These are phyloP conservation scores for Lipomyces kockii DNA, from an alignment of 805 yeast species.

Conservation along the genomic window DNA sequence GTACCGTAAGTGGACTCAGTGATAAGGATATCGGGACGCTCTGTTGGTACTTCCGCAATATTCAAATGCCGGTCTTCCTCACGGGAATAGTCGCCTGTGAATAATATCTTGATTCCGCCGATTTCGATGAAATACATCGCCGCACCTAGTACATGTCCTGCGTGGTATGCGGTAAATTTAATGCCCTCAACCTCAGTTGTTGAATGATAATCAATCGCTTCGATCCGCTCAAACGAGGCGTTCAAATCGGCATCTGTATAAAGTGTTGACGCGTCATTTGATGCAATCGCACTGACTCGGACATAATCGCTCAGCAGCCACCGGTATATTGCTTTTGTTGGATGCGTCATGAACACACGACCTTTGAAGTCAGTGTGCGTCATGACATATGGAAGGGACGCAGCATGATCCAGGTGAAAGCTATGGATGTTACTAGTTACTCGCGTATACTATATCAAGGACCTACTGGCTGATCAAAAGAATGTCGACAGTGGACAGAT, in stretches of 20 bases:
- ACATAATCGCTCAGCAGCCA: conserved; percentile 96
- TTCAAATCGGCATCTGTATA: conserved; percentile 90
- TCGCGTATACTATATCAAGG: neutral
- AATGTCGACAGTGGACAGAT: conserved; percentile 82
- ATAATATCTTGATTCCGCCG: conserved; percentile 84
- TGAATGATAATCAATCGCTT: conserved; percentile 93
- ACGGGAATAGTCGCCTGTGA: conserved; percentile 96
- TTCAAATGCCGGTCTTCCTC: conserved; percentile 95
- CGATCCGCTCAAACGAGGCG: conserved; percentile 85
- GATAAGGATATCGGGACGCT: conserved; percentile 83
- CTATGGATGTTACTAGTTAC: conserved; percentile 18
- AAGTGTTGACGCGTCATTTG: conserved; percentile 48
- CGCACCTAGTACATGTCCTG: conserved; percentile 99
- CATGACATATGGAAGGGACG: conserved; percentile 96
- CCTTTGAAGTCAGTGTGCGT: conserved; percentile 94
- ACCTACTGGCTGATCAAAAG: conserved; percentile 75
- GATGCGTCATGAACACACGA: conserved; percentile 98
- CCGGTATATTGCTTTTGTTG: conserved; percentile 95
- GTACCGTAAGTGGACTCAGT: conserved; percentile 98
- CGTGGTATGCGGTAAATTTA: conserved; percentile 96
- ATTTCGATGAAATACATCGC: conserved; percentile 96
- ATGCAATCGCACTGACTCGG: conserved; percentile 59
- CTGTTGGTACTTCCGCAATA: conserved; percentile 91
- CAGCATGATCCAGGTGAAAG: conserved; percentile 98
- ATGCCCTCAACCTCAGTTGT: conserved; percentile 94